Evolutionary conservation across 805 yeast genomes (phyloP).

Genomic region (Vanderwaltozyma yarrowii): DNA sequence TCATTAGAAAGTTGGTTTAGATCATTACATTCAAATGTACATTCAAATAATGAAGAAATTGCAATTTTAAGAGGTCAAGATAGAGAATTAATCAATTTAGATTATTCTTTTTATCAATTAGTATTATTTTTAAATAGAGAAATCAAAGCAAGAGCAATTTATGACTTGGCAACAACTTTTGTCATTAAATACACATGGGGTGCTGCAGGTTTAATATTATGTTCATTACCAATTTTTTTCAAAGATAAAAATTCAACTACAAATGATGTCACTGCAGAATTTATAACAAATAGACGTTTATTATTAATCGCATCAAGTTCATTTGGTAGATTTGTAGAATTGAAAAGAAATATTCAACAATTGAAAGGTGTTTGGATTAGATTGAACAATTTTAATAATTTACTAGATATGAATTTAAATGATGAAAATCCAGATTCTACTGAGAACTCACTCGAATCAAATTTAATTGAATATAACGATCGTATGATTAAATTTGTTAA

Average conservation of each 20-base stretch:
- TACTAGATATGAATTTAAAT: conserved; percentile 31
- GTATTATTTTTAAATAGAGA: conserved; percentile 70
- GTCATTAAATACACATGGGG: conserved; percentile 92
- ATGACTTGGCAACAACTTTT: conserved; percentile 79
- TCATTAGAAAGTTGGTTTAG: conserved; percentile 78
- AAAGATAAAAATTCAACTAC: conserved; percentile 15
- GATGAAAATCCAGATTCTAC: not conserved
- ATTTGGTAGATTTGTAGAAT: conserved; percentile 73
- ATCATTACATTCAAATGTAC: conserved; percentile 70
- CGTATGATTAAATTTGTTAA: conserved; percentile 56
- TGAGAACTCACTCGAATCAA: not conserved
- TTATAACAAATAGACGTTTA: conserved; percentile 79
- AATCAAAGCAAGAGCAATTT: conserved; percentile 63
- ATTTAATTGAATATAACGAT: conserved; percentile 37
- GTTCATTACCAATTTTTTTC: conserved; percentile 82
- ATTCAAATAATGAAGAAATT: conserved; percentile 73
- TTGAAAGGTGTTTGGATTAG: conserved; percentile 74
- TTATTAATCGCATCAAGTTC: conserved; percentile 79
- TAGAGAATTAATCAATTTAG: conserved; percentile 67
- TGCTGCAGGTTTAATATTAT: conserved; percentile 80
- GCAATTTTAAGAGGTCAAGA: conserved; percentile 76
- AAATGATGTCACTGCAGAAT: conserved; percentile 58
- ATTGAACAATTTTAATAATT: conserved; percentile 57
- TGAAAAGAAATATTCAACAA: conserved; percentile 76
- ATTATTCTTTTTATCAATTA: conserved; percentile 69